Conservation (phyloP, 371 early-diverging fungal species). For the Rhizopus microsporus region DNA sequence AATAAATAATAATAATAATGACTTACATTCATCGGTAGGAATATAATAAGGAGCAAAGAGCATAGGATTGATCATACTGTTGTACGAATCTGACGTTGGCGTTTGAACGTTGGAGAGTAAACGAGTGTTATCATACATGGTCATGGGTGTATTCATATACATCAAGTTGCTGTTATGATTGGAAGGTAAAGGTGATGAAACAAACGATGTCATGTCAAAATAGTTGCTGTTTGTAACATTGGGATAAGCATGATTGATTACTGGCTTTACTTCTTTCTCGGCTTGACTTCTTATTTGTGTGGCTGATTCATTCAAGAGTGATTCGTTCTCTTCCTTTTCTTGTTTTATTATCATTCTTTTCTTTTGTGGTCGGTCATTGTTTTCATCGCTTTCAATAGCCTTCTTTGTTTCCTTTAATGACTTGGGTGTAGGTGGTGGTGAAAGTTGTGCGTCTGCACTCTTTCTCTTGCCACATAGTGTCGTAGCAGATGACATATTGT, state of each 20-base stretch:
- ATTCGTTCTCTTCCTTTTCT: background rate
- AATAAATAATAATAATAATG: background rate
- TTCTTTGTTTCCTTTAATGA: slow-evolving; percentile 11
- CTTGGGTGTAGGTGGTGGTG: slow-evolving; percentile 29
- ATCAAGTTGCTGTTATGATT: background rate
- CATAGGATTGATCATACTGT: slow-evolving; percentile 19
- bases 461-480: slow-evolving; percentile 7
- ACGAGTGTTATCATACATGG: slow-evolving; percentile 5
- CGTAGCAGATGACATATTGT: background rate
- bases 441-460: slow-evolving; percentile 18
- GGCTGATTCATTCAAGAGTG: too few relatives aligned
- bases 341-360: slow-evolving; percentile 24
- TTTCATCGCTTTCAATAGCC: background rate
- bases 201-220: background rate
- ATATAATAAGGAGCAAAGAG: slow-evolving; percentile 17
- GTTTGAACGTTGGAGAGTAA: background rate
- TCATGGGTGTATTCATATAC: background rate
- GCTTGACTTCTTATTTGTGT: too few relatives aligned
- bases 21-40: slow-evolving; percentile 11
- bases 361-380: slow-evolving; percentile 7
- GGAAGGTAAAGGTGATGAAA: too few relatives aligned
- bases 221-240: too few relatives aligned
- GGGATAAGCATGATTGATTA: too few relatives aligned
- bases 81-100: background rate
- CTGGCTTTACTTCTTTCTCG: too few relatives aligned